A percentile compares a stretch with the other conserved stretches of the same genome.
These are phyloP conservation scores for Emmonsiellopsis sp. DNA, from an alignment of 2,329 filamentous ascomycete species.

Conservation along the genomic window DNA sequence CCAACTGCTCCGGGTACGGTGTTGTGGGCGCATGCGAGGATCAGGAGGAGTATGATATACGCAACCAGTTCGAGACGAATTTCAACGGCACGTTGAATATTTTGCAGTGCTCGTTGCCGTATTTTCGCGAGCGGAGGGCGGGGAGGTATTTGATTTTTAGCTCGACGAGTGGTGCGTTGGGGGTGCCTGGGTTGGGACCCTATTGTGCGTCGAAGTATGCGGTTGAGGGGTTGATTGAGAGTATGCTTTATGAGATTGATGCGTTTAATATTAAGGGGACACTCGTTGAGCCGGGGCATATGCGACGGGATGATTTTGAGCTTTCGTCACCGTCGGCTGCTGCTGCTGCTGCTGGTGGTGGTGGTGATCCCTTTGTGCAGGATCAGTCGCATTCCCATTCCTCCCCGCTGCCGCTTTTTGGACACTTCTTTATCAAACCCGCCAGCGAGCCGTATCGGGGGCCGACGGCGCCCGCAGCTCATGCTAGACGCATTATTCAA, in stretches of 20 bases:
- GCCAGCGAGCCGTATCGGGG: conserved; percentile 73
- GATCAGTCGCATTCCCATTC: conserved; percentile 17
- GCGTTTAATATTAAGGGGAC: conserved; percentile 88
- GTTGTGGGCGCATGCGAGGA: conserved; percentile 95
- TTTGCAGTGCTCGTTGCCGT: conserved; percentile 76
- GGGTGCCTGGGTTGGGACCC: conserved; percentile 82
- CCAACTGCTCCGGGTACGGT: conserved; percentile 89
- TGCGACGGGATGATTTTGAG: conserved; percentile 65
- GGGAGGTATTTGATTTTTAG: conserved; percentile 93
- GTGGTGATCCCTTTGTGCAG: background rate
- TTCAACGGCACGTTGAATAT: conserved; percentile 95
- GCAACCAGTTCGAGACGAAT: conserved; percentile 95
- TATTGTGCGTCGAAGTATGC: conserved; percentile 98
- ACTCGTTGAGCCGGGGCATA: conserved; percentile 81
- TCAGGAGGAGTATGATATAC: conserved; percentile 88
- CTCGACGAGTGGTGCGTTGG: conserved; percentile 83
- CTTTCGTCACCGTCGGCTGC: background rate
- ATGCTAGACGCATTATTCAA: conserved; percentile 83
- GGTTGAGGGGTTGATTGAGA: conserved; percentile 89
- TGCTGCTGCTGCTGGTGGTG: background rate
- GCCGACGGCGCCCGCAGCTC: conserved; percentile 71
- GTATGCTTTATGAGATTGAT: conserved; percentile 93
- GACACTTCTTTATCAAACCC: conserved; percentile 84
- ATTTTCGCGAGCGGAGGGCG: conserved; percentile 66
- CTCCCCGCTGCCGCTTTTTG: conserved; percentile 65